A percentile compares a stretch with the other conserved stretches of the same genome.
phyloP scores from a whole-genome alignment of 148 eudicot species.

The Polygonum maritimum region DNA sequence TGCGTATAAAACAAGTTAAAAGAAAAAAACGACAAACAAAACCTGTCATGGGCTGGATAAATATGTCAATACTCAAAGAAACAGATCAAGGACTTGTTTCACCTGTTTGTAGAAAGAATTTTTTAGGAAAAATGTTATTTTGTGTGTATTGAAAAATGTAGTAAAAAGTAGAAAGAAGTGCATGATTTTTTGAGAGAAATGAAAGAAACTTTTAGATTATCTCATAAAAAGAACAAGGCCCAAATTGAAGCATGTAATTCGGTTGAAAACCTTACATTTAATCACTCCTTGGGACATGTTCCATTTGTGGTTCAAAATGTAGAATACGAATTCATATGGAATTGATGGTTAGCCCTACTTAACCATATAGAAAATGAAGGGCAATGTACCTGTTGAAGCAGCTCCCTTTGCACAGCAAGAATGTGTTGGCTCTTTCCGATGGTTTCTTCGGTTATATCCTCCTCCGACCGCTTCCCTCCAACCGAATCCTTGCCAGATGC shows the following conservation, averaged over 20 bases:
- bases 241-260: neutral
- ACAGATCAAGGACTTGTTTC: no score
- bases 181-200: no score
- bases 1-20: neutral
- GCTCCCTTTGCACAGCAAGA: slow-evolving; percentile 55
- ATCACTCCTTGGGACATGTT: neutral
- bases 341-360: neutral
- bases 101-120: no score
- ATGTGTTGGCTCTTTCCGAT: slow-evolving; percentile 79
- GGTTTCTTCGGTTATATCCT: slow-evolving; percentile 66
- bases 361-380: neutral
- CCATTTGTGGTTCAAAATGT: neutral
- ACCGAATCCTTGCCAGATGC: slow-evolving; percentile 32
- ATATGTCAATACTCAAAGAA: no score
- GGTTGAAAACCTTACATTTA: neutral
- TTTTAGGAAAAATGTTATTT: no score
- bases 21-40: neutral
- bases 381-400: slow-evolving; percentile 50
- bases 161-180: no score
- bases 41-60: no score
- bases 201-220: no score
- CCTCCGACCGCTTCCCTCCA: slow-evolving; percentile 36
- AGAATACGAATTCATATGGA: neutral
- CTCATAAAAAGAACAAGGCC: no score
- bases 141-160: no score